Evolutionary conservation across 1,284 basidiomycete genomes (phyloP).

Genomic region (Ustilago cynodontis): DNA sequence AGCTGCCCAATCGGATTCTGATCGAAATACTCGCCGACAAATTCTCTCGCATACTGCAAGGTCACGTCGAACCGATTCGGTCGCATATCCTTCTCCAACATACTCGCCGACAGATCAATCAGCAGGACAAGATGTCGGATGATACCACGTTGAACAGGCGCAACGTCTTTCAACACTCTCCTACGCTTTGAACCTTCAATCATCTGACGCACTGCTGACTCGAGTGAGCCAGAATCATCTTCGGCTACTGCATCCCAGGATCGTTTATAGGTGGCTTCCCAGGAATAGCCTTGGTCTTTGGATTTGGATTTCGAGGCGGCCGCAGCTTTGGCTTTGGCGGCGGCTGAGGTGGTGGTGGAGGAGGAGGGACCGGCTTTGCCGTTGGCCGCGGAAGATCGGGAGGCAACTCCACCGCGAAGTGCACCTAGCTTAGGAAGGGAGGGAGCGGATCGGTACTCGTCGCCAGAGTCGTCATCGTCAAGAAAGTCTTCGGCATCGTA

Average conservation of each 20-base stretch:
- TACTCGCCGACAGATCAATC: conserved; percentile 88
- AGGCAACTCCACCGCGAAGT: conserved; percentile 14
- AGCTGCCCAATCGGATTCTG: conserved; percentile 96
- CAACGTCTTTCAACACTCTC: conserved; percentile 77
- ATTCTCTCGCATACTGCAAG: conserved; percentile 82
- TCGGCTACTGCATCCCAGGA: conserved; percentile 98
- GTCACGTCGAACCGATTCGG: conserved; percentile 84
- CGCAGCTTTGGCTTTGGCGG: conserved; percentile 12
- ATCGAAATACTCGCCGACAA: conserved; percentile 97
- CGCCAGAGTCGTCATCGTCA: conserved; percentile 54
- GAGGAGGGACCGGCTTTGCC: conserved; percentile 26
- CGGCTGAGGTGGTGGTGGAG: conserved; percentile 15
- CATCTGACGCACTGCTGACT: conserved; percentile 87
- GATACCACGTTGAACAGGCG: conserved; percentile 91
- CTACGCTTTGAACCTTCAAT: conserved; percentile 83
- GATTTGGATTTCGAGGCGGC: conserved; percentile 32
- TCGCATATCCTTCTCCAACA: conserved; percentile 95
- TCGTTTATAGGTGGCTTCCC: conserved; percentile 94
- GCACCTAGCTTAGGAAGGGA: conserved; percentile 40
- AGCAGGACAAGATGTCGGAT: conserved; percentile 93
- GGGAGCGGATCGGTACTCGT: conserved; percentile 49
- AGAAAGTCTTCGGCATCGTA: conserved; percentile 54
- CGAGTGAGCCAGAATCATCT: conserved; percentile 90
- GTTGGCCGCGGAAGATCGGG: conserved; percentile 21
- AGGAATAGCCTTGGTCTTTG: conserved; percentile 77